Evolutionary conservation across 2,329 filamentous ascomycete genomes (phyloP).

Genomic region (Cladobotryum mycophilum): DNA sequence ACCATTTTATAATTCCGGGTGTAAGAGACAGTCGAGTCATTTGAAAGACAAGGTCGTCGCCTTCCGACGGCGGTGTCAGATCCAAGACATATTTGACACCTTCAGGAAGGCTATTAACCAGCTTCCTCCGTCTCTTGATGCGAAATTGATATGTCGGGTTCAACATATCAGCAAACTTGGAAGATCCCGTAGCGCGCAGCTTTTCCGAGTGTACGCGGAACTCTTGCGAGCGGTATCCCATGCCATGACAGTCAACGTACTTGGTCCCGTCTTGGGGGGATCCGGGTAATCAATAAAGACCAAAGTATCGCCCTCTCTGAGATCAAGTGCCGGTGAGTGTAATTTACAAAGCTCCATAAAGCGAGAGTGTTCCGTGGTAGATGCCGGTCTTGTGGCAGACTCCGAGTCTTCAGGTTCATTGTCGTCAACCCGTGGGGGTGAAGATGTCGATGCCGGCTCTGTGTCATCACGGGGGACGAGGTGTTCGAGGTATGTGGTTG

Average conservation of each 20-base stretch:
- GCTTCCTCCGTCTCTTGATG: constrained; percentile 30
- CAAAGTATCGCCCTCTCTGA: constrained; percentile 36
- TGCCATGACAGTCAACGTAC: constrained; percentile 30
- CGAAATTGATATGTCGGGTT: constrained; percentile 35
- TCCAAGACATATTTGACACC: constrained; percentile 56
- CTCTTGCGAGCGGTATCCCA: constrained; percentile 26
- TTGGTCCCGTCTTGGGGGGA: constrained; percentile 12
- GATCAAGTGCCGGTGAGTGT: constrained; percentile 21
- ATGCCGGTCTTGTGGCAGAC: neutral
- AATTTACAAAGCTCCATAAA: constrained; percentile 16
- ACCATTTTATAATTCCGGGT: constrained; percentile 50
- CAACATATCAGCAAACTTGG: constrained; percentile 41
- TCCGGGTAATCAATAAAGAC: constrained; percentile 36
- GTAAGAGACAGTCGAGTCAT: constrained; percentile 55
- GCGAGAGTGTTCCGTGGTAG: neutral
- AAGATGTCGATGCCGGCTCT: too few species aligned
- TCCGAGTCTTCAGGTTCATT: neutral
- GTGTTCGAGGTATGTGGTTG: too few species aligned
- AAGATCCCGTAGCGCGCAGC: constrained; percentile 40
- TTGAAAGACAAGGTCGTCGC: constrained; percentile 55
- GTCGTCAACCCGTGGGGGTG: too few species aligned
- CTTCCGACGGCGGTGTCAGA: constrained; percentile 55
- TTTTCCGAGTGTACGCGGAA: constrained; percentile 42
- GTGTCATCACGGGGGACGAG: too few species aligned
- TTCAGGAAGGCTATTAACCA: constrained; percentile 28